Conservation (phyloP, 2,329 filamentous ascomycete genomes). For the Aureobasidium sp. region DNA sequence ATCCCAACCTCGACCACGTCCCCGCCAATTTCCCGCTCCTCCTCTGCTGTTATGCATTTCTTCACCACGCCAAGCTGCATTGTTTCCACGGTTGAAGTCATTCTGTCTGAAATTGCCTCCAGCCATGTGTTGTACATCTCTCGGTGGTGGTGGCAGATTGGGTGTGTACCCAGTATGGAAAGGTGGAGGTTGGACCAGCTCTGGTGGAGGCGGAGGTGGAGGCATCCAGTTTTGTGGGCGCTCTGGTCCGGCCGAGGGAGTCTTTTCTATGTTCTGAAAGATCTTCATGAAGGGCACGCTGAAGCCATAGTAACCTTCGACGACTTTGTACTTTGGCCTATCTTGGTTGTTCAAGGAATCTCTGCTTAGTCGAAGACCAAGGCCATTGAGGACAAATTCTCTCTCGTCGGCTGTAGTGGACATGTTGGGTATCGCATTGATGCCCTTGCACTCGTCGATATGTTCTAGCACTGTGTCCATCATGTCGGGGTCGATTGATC, state of each 20-base stretch:
- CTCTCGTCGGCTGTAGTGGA: slow-evolving; percentile 1
- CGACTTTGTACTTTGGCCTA: slow-evolving; percentile 12
- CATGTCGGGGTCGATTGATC: slow-evolving; percentile 22
- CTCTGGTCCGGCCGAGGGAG: background rate
- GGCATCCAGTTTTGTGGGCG: slow-evolving; percentile 8
- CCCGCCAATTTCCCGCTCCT: slow-evolving; percentile 13
- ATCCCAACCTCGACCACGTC: slow-evolving; percentile 11
- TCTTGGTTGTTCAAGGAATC: background rate
- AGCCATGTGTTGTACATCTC: background rate
- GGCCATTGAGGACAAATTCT: slow-evolving; percentile 20
- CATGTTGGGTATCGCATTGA: slow-evolving; percentile 16
- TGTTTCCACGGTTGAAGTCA: background rate
- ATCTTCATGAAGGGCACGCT: slow-evolving; percentile 16
- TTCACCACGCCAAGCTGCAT: background rate
- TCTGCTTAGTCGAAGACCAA: slow-evolving; percentile 20
- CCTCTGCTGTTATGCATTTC: background rate
- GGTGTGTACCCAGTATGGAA: background rate
- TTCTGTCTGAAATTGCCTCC: slow-evolving; percentile 3
- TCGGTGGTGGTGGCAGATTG: background rate
- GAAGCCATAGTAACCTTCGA: slow-evolving; percentile 25
- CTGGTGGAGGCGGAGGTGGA: slow-evolving; percentile 17
- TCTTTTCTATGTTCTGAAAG: slow-evolving; percentile 17
- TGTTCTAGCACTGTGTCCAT: slow-evolving; percentile 19
- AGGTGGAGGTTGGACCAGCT: slow-evolving; percentile 7
- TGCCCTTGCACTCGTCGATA: slow-evolving; percentile 18